Evolutionary conservation across 352 stramenopile genomes (phyloP), one percentile per base, ranked within the genome.

Genomic region (Phytophthora capsici): DNA sequence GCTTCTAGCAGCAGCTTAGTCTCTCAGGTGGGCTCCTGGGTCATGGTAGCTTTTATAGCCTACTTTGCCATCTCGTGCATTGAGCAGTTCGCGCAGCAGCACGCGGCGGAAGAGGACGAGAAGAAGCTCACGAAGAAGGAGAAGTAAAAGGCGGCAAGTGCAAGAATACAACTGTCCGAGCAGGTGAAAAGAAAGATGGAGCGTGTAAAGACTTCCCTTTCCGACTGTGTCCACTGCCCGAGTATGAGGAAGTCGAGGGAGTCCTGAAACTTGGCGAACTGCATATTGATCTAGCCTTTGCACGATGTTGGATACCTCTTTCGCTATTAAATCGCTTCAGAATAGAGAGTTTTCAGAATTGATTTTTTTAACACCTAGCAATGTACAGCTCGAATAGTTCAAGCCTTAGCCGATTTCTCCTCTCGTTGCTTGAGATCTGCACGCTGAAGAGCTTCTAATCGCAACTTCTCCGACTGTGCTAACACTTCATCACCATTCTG

Each of bases 21-120:
- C 22, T 96, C 88, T 30, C 82, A 96, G 61, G 34, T 86, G 30
- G 88, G 88, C 44, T 93, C 85, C 48, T 58, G 75, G 53, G 74
- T 96, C 44, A 96, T 96, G 88, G 83, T 96, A 40, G 67, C 73
- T 28, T 95, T 97, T 62, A 96, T 97, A 43, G 81, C 61, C 17
- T 97, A 93, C 78, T 97, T 97, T 68, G 87, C 90, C 6, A 78
- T 96, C 50, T 96, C 86, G 72, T 96, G 89, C 71, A 90, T 97
- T 51, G 88, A 95, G 71, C 86, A 97, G 68, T 95, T 97, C 59
- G 89, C 90, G 25, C 90, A 97, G 71, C 88, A 96, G 61, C 89
- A 96, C 62, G 87, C 86, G 1, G 89, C 89, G 40, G 85, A 94
- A 55, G 84, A 95, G 70, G 89, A 96, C 57, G 89, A 95, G 52